Conservation (phyloP, 2,329 filamentous ascomycete species). For the Nemania sp. region DNA sequence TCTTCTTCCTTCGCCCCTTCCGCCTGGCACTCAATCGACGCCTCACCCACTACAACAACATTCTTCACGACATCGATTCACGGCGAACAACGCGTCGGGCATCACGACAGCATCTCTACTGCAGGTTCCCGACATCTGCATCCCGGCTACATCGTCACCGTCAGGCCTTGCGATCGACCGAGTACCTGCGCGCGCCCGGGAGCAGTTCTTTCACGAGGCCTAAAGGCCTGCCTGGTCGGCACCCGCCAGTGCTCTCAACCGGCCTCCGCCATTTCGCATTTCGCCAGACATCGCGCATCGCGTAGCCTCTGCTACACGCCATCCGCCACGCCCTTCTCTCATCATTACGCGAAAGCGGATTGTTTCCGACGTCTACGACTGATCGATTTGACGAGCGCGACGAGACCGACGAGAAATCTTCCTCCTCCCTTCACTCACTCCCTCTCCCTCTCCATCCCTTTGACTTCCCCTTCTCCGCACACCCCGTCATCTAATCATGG, state of each 20-base stretch:
- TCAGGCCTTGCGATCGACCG: constrained; percentile 45
- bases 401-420: constrained; percentile 19
- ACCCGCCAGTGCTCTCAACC: constrained; percentile 57
- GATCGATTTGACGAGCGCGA: constrained; percentile 45
- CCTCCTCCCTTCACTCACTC: neutral
- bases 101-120: constrained; percentile 55
- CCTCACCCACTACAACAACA: constrained; percentile 60
- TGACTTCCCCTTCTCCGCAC: constrained; percentile 32
- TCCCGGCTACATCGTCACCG: constrained; percentile 50
- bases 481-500: constrained; percentile 71
- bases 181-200: constrained; percentile 43
- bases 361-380: constrained; percentile 7
- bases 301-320: constrained; percentile 38
- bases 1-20: constrained; percentile 44
- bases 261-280: constrained; percentile 15
- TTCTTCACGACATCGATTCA: constrained; percentile 47
- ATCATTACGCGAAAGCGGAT: neutral
- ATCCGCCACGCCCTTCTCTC: constrained; percentile 43
- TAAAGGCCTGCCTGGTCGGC: constrained; percentile 54
- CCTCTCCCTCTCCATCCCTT: neutral
- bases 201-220: constrained; percentile 50
- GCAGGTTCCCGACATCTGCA: constrained; percentile 50
- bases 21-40: constrained; percentile 38
- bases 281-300: constrained; percentile 48
- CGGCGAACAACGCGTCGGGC: constrained; percentile 66